These are phyloP conservation scores for Apiotrichum akiyoshidainum DNA, from an alignment of 1,284 basidiomycete genomes.

Conservation along the genomic window DNA sequence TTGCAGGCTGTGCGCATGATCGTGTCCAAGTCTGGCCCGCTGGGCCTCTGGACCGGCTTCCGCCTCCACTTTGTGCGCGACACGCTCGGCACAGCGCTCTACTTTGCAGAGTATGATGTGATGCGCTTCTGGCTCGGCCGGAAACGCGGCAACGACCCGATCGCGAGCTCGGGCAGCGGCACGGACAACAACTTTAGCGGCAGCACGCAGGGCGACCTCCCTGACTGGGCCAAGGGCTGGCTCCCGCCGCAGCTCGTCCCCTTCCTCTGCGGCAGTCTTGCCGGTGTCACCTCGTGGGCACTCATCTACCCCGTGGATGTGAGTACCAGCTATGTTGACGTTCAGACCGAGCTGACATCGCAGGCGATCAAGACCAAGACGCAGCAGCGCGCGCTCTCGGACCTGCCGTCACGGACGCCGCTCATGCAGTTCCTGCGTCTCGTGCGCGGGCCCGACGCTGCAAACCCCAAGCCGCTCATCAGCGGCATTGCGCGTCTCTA, in stretches of 20 bases:
- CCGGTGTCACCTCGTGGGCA: conserved; percentile 51
- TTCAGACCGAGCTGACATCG: conserved; percentile 6
- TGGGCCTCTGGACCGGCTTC: conserved; percentile 47
- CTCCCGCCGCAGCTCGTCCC: conserved; percentile 43
- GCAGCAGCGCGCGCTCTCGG: conserved; percentile 47
- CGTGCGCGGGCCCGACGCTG: conserved; percentile 44
- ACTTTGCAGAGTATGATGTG: conserved; percentile 52
- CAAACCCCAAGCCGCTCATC: conserved; percentile 45
- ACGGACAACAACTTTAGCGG: conserved; percentile 7
- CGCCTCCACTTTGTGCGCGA: conserved; percentile 47
- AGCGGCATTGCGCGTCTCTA: conserved; percentile 46
- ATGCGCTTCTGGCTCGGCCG: conserved; percentile 44
- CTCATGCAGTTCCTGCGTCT: conserved; percentile 41
- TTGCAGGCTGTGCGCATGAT: conserved; percentile 44
- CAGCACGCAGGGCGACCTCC: conserved; percentile 38
- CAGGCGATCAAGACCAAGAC: conserved; percentile 52
- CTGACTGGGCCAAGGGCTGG: conserved; percentile 45
- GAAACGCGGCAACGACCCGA: conserved; percentile 11
- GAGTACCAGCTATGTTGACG: conserved; percentile 21
- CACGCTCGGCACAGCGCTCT: conserved; percentile 48
- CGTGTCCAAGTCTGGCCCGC: conserved; percentile 30
- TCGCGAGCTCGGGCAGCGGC: conserved; percentile 4
- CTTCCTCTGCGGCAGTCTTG: conserved; percentile 48
- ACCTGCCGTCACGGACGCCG: conserved; percentile 41
- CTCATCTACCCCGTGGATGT: conserved; percentile 51